Conservation (phyloP, 495 filamentous ascomycete species). For the Talaromyces stipitatus region DNA sequence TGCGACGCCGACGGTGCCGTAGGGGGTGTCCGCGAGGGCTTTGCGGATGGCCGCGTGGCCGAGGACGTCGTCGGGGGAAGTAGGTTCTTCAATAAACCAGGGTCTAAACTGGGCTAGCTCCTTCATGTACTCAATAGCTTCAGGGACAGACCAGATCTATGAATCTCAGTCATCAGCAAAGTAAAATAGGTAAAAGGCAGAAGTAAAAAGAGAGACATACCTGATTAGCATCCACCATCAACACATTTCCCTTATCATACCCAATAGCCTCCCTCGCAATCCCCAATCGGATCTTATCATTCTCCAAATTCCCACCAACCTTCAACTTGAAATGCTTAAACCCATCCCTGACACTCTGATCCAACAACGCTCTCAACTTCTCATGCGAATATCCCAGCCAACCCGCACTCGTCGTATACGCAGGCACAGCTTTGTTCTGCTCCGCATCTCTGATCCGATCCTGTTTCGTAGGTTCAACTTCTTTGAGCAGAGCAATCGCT, state of each 20-base stretch:
- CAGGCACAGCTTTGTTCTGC: slow-evolving; percentile 65
- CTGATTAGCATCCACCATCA: slow-evolving; percentile 97
- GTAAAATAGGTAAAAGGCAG: neutral
- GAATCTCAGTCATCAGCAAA: neutral
- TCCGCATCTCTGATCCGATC: slow-evolving; percentile 63
- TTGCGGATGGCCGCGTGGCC: slow-evolving; percentile 80
- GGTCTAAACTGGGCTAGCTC: slow-evolving; percentile 77
- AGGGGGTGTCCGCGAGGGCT: slow-evolving; percentile 56
- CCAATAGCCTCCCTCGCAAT: slow-evolving; percentile 82
- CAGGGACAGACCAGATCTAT: slow-evolving; percentile 79
- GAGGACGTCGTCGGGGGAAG: slow-evolving; percentile 83
- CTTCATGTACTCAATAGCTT: slow-evolving; percentile 84
- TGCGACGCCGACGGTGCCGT: slow-evolving; percentile 71
- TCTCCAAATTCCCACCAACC: slow-evolving; percentile 65
- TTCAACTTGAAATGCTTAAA: slow-evolving; percentile 92
- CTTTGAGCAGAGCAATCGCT: slow-evolving; percentile 61
- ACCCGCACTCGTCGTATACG: slow-evolving; percentile 85
- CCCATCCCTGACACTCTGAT: slow-evolving; percentile 64
- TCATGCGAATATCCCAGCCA: slow-evolving; percentile 92
- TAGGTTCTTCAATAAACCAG: slow-evolving; percentile 98
- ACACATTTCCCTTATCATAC: slow-evolving; percentile 75
- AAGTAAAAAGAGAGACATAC: slow-evolving; percentile 19
- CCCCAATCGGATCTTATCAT: slow-evolving; percentile 57
- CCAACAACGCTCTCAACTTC: slow-evolving; percentile 67
- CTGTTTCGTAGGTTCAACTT: slow-evolving; percentile 54